These are phyloP conservation scores for Myxozyma sirexii DNA, from an alignment of 805 yeast species.

Conservation along the genomic window DNA sequence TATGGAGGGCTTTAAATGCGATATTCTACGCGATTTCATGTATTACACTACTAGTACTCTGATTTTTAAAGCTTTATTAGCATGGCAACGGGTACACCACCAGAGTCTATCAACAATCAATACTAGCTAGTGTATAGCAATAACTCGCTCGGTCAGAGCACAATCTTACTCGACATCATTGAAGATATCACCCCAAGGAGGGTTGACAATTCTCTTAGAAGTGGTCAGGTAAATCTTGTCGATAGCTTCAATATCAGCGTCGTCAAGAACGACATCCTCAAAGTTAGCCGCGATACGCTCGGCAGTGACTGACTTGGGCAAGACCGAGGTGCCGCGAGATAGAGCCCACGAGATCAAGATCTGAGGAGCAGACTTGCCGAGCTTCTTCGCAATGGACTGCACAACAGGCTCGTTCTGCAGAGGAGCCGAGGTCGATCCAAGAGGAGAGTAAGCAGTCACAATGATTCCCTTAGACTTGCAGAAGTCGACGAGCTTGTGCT, in stretches of 20 bases:
- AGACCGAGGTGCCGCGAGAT: slow-evolving; percentile 58
- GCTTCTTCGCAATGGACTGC: slow-evolving; percentile 57
- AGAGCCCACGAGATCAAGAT: slow-evolving; percentile 62
- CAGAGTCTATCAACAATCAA: too few relatives aligned
- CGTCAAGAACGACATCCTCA: slow-evolving; percentile 46
- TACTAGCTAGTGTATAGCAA: too few relatives aligned
- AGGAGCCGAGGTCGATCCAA: slow-evolving; percentile 52
- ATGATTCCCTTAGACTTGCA: slow-evolving; percentile 56
- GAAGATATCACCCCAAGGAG: slow-evolving; percentile 34
- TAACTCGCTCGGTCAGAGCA: too few relatives aligned
- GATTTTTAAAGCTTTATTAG: too few relatives aligned
- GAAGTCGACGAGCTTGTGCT: slow-evolving; percentile 58
- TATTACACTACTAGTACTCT: too few relatives aligned
- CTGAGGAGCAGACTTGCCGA: slow-evolving; percentile 54
- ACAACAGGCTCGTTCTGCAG: slow-evolving; percentile 52
- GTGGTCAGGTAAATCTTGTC: slow-evolving; percentile 30
- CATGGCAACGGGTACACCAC: too few relatives aligned
- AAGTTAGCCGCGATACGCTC: slow-evolving; percentile 56
- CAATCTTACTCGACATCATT: slow-evolving; percentile 27
- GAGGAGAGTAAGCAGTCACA: slow-evolving; percentile 77
- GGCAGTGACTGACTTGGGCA: slow-evolving; percentile 74
- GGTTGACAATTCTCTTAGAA: slow-evolving; percentile 26
- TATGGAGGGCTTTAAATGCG: too few relatives aligned
- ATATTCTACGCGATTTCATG: too few relatives aligned
- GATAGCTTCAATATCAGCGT: slow-evolving; percentile 49